Evolutionary conservation across 352 stramenopile genomes (phyloP).

Genomic region (Thalassiosira pacifica): DNA sequence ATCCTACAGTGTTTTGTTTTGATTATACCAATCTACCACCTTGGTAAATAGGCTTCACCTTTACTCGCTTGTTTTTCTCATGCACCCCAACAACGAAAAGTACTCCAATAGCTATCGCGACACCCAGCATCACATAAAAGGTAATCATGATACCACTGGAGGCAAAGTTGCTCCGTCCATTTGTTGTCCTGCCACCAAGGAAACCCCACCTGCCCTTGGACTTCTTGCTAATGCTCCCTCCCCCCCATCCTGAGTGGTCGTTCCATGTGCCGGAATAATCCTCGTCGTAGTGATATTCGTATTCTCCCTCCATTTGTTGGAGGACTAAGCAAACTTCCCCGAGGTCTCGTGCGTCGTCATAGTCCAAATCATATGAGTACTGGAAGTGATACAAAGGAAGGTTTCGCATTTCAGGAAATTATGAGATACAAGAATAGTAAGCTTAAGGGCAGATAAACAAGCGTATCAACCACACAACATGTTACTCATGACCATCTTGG

Average conservation of each 20-base stretch:
- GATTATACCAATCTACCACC: no score
- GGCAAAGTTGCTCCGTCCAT: background rate
- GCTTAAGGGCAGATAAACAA: no score
- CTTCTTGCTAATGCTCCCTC: background rate
- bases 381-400: no score
- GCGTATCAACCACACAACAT: no score
- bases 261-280: constrained; percentile 50
- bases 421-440: no score
- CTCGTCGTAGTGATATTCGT: constrained; percentile 40
- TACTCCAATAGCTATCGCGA: background rate
- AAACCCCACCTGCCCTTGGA: background rate
- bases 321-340: constrained; percentile 44
- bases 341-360: constrained; percentile 30
- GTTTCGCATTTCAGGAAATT: no score
- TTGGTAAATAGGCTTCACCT: background rate
- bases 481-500: no score
- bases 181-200: background rate
- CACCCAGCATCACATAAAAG: background rate
- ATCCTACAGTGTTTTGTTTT: no score
- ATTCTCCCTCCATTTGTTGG: constrained; percentile 39
- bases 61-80: background rate
- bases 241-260: background rate
- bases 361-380: constrained; percentile 47
- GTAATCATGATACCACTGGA: background rate
- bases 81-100: background rate